Evolutionary conservation across 768 basidiomycete species (phyloP), one percentile per base, ranked within the genome.

Genomic region (Pseudohyphozyma bogoriensis): DNA sequence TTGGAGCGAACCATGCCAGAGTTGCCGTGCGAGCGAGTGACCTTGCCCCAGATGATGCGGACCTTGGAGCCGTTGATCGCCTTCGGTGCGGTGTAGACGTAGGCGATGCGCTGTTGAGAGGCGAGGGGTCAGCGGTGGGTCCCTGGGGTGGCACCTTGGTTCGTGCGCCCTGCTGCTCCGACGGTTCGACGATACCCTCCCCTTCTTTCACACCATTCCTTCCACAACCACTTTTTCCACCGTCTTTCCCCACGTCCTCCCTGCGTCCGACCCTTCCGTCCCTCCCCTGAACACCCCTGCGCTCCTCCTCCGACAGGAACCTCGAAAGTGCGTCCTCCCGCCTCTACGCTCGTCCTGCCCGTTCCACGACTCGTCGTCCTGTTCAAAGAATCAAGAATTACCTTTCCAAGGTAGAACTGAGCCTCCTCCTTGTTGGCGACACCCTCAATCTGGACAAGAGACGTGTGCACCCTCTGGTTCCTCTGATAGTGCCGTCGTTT

Each of bases 341-440:
- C 28, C 47, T 10, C 28, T n/a, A n/a, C n/a, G n/a, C n/a, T 26
- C 28, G 28, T 31, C 39, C 44, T 26, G 42, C 32, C n/a, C 15
- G 29, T 37, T n/a, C n/a, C n/a, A n/a, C n/a, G n/a, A n/a, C n/a
- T n/a, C n/a, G n/a, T n/a, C n/a, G n/a, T n/a, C n/a, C n/a, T n/a
- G n/a, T n/a, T n/a, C n/a, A n/a, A n/a, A n/a, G n/a, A 26, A 15
- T 24, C 50, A 5, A 40, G 28, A 44, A 82, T 70, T 69, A 95
- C 90, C 86, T 99, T 99, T 74, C 95, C 95, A 65, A 97, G 83
- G 82, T 99, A 99, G 78, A 91, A 93, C 74, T 89, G 85, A 42
- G 92, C 89, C 73, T 93, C 91, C 78, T 93, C 83, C 78, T 91
- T 88, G 72, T 78, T 85, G 66, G 83, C 82, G 59, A 96, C 91